Percentiles rank a stretch among this genome's conserved stretches.
These are phyloP conservation scores for Sporothrix schenckii DNA, from an alignment of 2,329 filamentous ascomycete species.

Conservation along the genomic window DNA sequence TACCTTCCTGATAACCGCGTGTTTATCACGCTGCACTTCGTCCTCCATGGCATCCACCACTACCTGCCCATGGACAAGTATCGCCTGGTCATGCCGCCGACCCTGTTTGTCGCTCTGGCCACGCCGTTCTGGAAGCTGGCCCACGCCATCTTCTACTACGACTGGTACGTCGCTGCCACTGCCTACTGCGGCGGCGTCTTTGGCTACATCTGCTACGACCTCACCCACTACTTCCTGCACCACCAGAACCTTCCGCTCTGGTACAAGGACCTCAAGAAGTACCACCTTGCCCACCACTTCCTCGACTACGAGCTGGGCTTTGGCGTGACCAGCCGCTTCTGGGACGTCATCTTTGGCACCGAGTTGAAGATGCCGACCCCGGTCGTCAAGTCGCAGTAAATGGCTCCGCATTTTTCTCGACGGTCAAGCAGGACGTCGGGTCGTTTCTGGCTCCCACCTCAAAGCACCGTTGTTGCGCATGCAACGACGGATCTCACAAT, in stretches of 20 bases:
- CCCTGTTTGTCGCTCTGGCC: constrained; percentile 80
- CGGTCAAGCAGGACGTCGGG: neutral
- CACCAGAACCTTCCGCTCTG: constrained; percentile 88
- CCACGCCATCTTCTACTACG: constrained; percentile 76
- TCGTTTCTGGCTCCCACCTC: neutral
- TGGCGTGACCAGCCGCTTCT: constrained; percentile 93
- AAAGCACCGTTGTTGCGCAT: neutral
- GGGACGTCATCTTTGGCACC: constrained; percentile 91
- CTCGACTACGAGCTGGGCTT: constrained; percentile 98
- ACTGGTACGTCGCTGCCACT: constrained; percentile 79
- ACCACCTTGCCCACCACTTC: constrained; percentile 96
- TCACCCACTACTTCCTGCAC: constrained; percentile 98
- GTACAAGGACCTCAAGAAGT: constrained; percentile 94
- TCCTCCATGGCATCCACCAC: constrained; percentile 95
- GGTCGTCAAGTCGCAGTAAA: constrained; percentile 45
- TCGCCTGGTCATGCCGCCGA: constrained; percentile 93
- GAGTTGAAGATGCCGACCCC: constrained; percentile 58
- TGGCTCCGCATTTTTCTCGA: neutral
- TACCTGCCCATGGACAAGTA: constrained; percentile 99
- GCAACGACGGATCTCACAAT: neutral
- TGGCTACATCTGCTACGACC: constrained; percentile 92
- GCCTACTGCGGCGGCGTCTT: constrained; percentile 91
- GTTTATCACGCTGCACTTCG: constrained; percentile 84
- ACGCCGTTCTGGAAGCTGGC: constrained; percentile 91
- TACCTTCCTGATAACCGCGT: constrained; percentile 89